phyloP scores from a whole-genome alignment of 1,139 yeast species.

The Yamadazyma sp. region DNA sequence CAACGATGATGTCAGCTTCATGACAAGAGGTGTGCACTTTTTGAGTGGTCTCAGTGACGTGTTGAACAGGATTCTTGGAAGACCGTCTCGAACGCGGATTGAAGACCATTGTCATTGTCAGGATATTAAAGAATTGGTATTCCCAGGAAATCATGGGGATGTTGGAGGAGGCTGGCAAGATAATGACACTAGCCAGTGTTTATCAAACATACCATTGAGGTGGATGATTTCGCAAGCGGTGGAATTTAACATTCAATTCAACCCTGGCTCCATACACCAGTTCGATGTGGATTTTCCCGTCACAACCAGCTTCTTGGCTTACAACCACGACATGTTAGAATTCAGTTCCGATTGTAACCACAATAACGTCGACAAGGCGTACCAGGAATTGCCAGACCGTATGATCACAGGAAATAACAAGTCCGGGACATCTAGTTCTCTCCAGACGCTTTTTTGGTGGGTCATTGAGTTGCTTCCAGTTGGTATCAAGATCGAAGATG shows the following conservation, averaged over 20 bases:
- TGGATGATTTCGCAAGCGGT: slow-evolving; percentile 61
- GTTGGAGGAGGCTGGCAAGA: slow-evolving; percentile 64
- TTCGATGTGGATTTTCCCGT: slow-evolving; percentile 39
- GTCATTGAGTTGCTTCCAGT: slow-evolving; percentile 57
- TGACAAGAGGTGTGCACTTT: slow-evolving; percentile 4
- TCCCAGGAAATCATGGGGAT: slow-evolving; percentile 68
- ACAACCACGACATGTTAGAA: slow-evolving; percentile 48
- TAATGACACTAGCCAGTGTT: slow-evolving; percentile 27
- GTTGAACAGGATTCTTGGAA: slow-evolving; percentile 7
- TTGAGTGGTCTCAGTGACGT: slow-evolving; percentile 5
- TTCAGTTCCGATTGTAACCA: slow-evolving; percentile 6
- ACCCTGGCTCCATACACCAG: slow-evolving; percentile 34
- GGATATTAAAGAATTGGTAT: slow-evolving; percentile 57
- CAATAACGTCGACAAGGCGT: neutral
- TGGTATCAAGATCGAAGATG: slow-evolving; percentile 48
- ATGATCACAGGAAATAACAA: slow-evolving; percentile 29
- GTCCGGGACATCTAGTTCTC: slow-evolving; percentile 17
- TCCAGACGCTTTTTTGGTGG: slow-evolving; percentile 52
- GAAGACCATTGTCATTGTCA: slow-evolving; percentile 15
- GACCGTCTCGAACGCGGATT: slow-evolving; percentile 6
- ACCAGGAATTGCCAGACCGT: slow-evolving; percentile 6
- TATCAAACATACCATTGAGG: slow-evolving; percentile 47
- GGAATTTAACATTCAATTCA: slow-evolving; percentile 48
- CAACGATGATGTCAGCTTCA: slow-evolving; percentile 2
- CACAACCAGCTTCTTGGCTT: slow-evolving; percentile 39